Base-by-base conservation (phyloP, 495 filamentous ascomycete genomes). In the Evansstolkia leycettana region DNA sequence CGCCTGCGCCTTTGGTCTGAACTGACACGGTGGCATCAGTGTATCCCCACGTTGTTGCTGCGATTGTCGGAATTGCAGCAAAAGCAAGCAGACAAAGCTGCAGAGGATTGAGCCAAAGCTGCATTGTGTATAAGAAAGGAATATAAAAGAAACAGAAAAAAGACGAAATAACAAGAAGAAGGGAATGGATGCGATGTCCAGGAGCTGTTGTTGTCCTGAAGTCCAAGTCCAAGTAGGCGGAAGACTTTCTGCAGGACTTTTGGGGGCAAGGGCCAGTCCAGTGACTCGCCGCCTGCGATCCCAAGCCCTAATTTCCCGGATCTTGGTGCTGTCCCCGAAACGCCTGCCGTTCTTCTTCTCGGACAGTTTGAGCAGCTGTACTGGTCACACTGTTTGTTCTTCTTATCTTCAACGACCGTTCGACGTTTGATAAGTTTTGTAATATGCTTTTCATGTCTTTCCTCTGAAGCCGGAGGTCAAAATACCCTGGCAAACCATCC, bases 1-100 rank as follows among this genome's bases (percentile, higher is more conserved):
- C 65, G 16, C 75, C 80, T 14, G 72, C 63, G 33, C 72, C 76
- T 64, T 87, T 93, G 32, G 70, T 58, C 52, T 76, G 72, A 45
- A 94, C 70, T 36, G 76, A 73, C 55, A 94, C 59, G 47, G 75
- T 83, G 54, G 80, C 87, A 69, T 94, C 85, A 51, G 80, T 72
- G 56, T 90, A 90, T 13, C 75, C 72, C 87, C 87, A 94, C 18
- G 76, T 75, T 23, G 82, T 74, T 34, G 83, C 81, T 28, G 82
- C 78, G 11, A 40, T 59, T 28, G 48, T 47, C n/a, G 60, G 58
- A 32, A 57, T 15, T 8, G 60, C 55, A 28, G 52, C 50, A 5
- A 56, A 54, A 17, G 51, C 62, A 51, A 65, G 46, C 36, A 68
- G 47, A 35, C 54, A 54, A 31, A 66, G 51, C 20, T 54, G 54